phyloP scores from a whole-genome alignment of 441 rosid species.

The Euphorbia neoarborescens region DNA sequence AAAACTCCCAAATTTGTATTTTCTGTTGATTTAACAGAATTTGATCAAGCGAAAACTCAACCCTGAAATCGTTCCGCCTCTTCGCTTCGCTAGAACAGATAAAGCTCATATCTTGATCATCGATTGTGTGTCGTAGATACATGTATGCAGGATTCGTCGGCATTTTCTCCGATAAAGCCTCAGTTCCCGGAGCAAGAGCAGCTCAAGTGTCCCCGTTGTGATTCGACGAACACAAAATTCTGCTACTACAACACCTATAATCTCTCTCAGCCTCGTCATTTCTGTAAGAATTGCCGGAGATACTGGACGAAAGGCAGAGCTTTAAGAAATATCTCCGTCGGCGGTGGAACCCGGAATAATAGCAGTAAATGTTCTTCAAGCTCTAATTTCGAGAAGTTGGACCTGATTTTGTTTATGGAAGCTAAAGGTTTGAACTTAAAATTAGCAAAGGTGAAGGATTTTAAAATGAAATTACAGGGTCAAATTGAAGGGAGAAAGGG shows the following conservation, averaged over 20 bases:
- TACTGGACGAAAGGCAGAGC: slow-evolving; percentile 94
- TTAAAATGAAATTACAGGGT: slow-evolving; percentile 49
- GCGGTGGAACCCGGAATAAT: slow-evolving; percentile 71
- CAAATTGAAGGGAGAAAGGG: slow-evolving; percentile 72
- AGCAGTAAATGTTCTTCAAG: slow-evolving; percentile 38
- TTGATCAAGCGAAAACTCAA: background rate
- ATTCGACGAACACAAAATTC: slow-evolving; percentile 80
- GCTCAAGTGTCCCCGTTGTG: slow-evolving; percentile 77
- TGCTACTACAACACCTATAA: slow-evolving; percentile 93
- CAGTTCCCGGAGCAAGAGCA: slow-evolving; percentile 73
- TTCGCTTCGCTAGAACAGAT: background rate
- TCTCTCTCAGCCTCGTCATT: slow-evolving; percentile 89
- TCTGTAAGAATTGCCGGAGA: slow-evolving; percentile 72
- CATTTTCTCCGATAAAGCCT: slow-evolving; percentile 40
- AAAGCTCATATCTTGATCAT: background rate
- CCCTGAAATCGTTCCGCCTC: background rate
- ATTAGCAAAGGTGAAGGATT: slow-evolving; percentile 43
- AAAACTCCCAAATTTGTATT: background rate
- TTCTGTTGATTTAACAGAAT: background rate
- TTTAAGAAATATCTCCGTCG: slow-evolving; percentile 79
- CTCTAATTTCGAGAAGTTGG: too few species aligned
- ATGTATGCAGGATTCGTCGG: slow-evolving; percentile 55
- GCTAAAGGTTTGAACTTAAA: slow-evolving; percentile 47
- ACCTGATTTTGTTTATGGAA: too few species aligned
- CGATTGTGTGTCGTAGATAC: background rate